Evolutionary conservation across 2,329 filamentous ascomycete species (phyloP), one percentile per base, ranked within the genome.

Genomic region (Fusarium beomiforme): DNA sequence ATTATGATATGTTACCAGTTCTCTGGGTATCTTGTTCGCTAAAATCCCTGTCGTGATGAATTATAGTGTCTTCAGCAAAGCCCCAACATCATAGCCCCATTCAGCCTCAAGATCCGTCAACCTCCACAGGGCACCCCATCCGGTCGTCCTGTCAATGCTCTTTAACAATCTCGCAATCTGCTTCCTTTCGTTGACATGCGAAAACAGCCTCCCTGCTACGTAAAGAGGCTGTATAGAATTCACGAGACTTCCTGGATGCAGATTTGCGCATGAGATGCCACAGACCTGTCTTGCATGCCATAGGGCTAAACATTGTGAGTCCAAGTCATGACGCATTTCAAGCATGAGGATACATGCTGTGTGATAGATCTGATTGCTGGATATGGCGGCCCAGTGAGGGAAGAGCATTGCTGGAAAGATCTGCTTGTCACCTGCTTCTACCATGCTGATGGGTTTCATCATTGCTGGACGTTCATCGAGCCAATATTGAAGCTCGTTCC

Each of bases 141-240:
- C 85, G 2, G 84, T 87, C 11, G 82, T 79, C 7, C 79, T 75
- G 64, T 87, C 85, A 26, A 87, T 85, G 8, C 78, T 79, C 14
- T 80, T 81, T 21, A 87, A 81, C 5, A 84, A 72, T 12, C 80
- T 76, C 0, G 78, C 75, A 9, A 83, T 75, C 26, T 78, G 72
- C 3, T 78, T 71, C 12, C 79, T 80, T 55, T 83, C 79, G 24
- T 72, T 71, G 1, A 77, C 78, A 68, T 87, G 85, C 8, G 82
- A 86, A 36, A 88, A 79, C 0, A 86, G 68, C 19, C 81, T 81
- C 1, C 85, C 86, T 0, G 86, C 86, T 21, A 88, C 78, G 77
- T 83, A 87, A 1, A 88, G 78, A 1, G 85, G 85, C 58, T 87
- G 85, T 8, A 87, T 85, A 13, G 85, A 84, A 62, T 88, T 87